A percentile compares a stretch with the other conserved stretches of the same genome.
phyloP scores from a whole-genome alignment of 2,329 filamentous ascomycete genomes.

The Trichoderma sp. region DNA sequence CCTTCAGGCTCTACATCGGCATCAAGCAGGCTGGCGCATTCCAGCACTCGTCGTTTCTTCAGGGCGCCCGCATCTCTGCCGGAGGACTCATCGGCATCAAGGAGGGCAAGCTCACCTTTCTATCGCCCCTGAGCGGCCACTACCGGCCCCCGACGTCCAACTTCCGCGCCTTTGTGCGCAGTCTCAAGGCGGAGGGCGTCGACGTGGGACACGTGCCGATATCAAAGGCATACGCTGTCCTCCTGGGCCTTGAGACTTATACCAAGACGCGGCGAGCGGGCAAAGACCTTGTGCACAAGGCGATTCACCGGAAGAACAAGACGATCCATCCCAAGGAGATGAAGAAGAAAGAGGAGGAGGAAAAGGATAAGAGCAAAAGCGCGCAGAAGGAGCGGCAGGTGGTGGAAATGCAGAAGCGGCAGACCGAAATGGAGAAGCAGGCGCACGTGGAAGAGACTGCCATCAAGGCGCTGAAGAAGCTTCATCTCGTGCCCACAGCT shows the following conservation, averaged over 20 bases:
- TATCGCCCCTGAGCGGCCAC: conserved; percentile 75
- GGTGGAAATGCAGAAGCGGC: conserved; percentile 44
- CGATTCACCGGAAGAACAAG: conserved; percentile 59
- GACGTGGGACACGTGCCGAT: conserved; percentile 81
- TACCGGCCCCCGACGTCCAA: conserved; percentile 83
- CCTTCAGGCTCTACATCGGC: conserved; percentile 81
- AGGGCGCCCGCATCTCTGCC: conserved; percentile 77
- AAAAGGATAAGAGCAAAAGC: conserved; percentile 63
- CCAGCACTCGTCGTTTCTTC: conserved; percentile 87
- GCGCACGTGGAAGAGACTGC: conserved; percentile 37
- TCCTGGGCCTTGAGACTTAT: conserved; percentile 82
- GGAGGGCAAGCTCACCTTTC: conserved; percentile 71
- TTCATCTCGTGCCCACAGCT: conserved; percentile 40
- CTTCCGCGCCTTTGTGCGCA: conserved; percentile 78
- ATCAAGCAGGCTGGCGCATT: conserved; percentile 89
- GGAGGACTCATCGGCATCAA: conserved; percentile 86
- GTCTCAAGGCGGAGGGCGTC: conserved; percentile 69
- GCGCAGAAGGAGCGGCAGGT: conserved; percentile 54
- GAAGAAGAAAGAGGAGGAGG: conserved; percentile 58
- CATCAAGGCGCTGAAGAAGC: conserved; percentile 45
- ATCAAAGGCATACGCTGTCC: conserved; percentile 77
- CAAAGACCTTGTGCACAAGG: conserved; percentile 54
- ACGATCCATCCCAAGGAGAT: conserved; percentile 63
- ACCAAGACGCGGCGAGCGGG: conserved; percentile 67
- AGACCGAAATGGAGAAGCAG: conserved; percentile 45